Evolutionary conservation across 305 asterid genomes (phyloP).

Genomic region (Plantago lanceolata): DNA sequence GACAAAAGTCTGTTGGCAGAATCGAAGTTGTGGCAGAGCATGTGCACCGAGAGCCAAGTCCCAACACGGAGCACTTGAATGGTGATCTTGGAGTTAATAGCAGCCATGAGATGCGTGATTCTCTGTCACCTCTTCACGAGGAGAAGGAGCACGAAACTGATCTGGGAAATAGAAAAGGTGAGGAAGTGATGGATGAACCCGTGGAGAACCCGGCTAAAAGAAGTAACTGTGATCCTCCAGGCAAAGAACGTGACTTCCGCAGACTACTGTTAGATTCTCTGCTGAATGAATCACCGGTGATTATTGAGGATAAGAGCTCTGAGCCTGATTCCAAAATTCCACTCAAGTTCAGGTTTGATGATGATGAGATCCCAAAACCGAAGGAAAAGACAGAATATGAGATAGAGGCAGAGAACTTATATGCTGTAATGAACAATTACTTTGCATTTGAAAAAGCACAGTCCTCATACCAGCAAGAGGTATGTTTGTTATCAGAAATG

Average conservation of each 20-base stretch:
- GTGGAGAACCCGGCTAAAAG: neutral
- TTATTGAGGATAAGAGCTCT: neutral
- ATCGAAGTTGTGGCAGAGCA: neutral
- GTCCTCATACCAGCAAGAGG: neutral
- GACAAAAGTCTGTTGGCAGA: neutral
- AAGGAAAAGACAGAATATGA: slow-evolving; percentile 24
- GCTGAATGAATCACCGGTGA: neutral
- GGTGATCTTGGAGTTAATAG: neutral
- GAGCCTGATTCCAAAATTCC: slow-evolving; percentile 17
- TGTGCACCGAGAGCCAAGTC: neutral
- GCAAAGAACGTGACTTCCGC: neutral
- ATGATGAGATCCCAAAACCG: slow-evolving; percentile 21
- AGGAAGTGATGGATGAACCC: neutral
- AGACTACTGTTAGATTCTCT: neutral
- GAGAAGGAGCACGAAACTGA: neutral
- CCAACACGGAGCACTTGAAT: too few relatives aligned
- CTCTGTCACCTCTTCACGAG: neutral
- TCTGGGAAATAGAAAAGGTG: neutral
- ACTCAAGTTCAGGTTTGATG: slow-evolving; percentile 29
- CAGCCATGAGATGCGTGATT: neutral
- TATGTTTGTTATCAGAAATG: neutral
- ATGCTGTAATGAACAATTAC: too few relatives aligned
- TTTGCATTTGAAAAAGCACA: neutral
- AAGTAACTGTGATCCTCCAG: neutral
- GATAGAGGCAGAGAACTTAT: slow-evolving; percentile 7